Base-by-base conservation (phyloP, 1,284 basidiomycete species). In the Leucoagaricus sp. region DNA sequence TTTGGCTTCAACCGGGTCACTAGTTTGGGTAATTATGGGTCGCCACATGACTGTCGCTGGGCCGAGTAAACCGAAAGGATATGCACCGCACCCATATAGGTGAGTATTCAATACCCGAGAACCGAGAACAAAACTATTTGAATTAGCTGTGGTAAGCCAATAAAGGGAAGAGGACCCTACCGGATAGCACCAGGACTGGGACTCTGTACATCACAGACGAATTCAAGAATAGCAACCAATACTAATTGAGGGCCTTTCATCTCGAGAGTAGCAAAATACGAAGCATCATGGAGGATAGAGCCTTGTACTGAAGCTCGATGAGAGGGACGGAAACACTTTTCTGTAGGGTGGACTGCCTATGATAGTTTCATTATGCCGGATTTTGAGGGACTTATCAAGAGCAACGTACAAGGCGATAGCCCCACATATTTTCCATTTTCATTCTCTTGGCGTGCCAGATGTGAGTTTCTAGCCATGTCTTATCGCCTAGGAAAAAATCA, bases 381-480 rank as follows among this genome's bases (percentile, higher is more conserved):
- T 29, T 25, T 26, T 8, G 33, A 45, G n/a, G 28, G 40, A 45
- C n/a, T 33, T 40, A n/a, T n/a, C 28, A 46, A 15, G 28, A 23
- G 28, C 48, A 40, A 64, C 81, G 15, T 34, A 91, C 93, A 48
- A 98, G 75, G 63, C 92, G 80, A 68, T 93, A 93, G 0, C 92
- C 93, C 94, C 94, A 97, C 68, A 91, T 79, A 62, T 87, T 87
- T 61, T 86, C 81, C 95, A 97, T 96, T 62, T 89, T 85, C 85
- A 95, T 95, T 1, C 94, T 83, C 71, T 96, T 97, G 1, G 94
- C 89, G 66, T 97, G 95, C 91, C 93, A 97, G 23, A 96, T 71
- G 69, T 97, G 95, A 3, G 94, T 95, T 66, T 94, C 93, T 0
- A 98, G 82, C 95, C 95, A 97, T 8, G 79, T 75, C 69, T 96